These are phyloP conservation scores for Phytophthora multivora DNA, from an alignment of 352 stramenopile genomes.

Conservation along the genomic window DNA sequence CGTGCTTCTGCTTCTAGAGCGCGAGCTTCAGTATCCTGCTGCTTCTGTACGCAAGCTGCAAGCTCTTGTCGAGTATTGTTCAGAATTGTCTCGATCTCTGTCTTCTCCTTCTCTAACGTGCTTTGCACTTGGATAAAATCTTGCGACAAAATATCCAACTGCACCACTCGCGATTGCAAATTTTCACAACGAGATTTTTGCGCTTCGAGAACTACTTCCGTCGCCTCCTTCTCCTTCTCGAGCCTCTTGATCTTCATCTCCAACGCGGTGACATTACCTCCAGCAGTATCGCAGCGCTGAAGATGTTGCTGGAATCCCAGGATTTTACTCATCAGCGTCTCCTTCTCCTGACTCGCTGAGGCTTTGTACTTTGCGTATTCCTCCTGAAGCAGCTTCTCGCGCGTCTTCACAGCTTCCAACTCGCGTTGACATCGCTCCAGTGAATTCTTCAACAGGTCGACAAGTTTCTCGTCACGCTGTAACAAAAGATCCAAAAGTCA, in stretches of 20 bases:
- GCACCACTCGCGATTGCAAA: conserved; percentile 14
- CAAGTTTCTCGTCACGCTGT: conserved; percentile 57
- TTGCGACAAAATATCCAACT: conserved; percentile 20
- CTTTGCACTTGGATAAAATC: conserved; percentile 34
- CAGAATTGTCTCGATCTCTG: conserved; percentile 18
- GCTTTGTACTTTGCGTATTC: conserved; percentile 50
- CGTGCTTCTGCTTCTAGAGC: conserved; percentile 18
- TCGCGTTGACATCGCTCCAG: conserved; percentile 57
- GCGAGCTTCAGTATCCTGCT: conserved; percentile 3
- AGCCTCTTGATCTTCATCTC: conserved; percentile 38
- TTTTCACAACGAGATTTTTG: conserved; percentile 14
- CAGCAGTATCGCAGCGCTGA: conserved; percentile 34
- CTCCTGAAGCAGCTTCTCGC: conserved; percentile 60
- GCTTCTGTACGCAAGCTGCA: conserved; percentile 4
- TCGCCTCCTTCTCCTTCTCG: conserved; percentile 33
- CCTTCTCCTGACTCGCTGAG: conserved; percentile 51
- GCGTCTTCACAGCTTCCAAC: conserved; percentile 47
- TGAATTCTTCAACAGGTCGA: conserved; percentile 47
- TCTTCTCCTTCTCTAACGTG: conserved; percentile 24
- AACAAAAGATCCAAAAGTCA: conserved; percentile 5
- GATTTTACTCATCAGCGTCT: conserved; percentile 61
- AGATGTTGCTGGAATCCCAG: conserved; percentile 59
- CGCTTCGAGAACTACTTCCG: conserved; percentile 20
- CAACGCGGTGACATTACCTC: conserved; percentile 38
- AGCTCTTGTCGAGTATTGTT: conserved; percentile 16